These are phyloP conservation scores for Galeopsis tetrahit DNA, from an alignment of 257 asterid species.

Conservation along the genomic window DNA sequence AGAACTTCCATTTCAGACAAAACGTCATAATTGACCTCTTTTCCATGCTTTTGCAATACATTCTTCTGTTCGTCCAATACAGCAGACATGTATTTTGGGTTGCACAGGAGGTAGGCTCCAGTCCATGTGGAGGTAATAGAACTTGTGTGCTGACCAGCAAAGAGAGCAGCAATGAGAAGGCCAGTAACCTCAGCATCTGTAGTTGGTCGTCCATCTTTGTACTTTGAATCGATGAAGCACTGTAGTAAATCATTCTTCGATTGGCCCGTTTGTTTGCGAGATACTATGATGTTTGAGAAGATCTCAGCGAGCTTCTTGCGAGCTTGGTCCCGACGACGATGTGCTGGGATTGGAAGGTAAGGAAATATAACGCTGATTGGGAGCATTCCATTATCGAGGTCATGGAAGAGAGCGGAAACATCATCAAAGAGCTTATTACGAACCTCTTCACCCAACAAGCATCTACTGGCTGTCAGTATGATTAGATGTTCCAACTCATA, in stretches of 20 bases:
- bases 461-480: slow-evolving; percentile 90
- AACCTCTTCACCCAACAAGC: slow-evolving; percentile 91
- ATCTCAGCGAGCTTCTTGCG: slow-evolving; percentile 83
- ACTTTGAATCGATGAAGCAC: slow-evolving; percentile 93
- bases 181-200: slow-evolving; percentile 86
- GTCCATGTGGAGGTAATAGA: slow-evolving; percentile 97
- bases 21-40: slow-evolving; percentile 76
- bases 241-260: slow-evolving; percentile 71
- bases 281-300: slow-evolving; percentile 65
- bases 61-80: slow-evolving; percentile 80
- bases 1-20: slow-evolving; percentile 91
- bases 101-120: slow-evolving; percentile 85
- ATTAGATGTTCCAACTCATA: slow-evolving; percentile 88
- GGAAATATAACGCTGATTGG: slow-evolving; percentile 93
- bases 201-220: slow-evolving; percentile 86
- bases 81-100: slow-evolving; percentile 76
- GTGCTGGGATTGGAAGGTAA: slow-evolving; percentile 94
- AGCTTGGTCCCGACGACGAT: slow-evolving; percentile 83
- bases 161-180: slow-evolving; percentile 90
- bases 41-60: slow-evolving; percentile 63
- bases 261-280: slow-evolving; percentile 74
- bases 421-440: slow-evolving; percentile 90
- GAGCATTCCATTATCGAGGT: slow-evolving; percentile 94
- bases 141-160: slow-evolving; percentile 98
- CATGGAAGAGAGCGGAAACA: slow-evolving; percentile 94